Evolutionary conservation across 23 red algal species (phyloP), one percentile per base, ranked within the genome.

Genomic region (Gracilaria gracilis): DNA sequence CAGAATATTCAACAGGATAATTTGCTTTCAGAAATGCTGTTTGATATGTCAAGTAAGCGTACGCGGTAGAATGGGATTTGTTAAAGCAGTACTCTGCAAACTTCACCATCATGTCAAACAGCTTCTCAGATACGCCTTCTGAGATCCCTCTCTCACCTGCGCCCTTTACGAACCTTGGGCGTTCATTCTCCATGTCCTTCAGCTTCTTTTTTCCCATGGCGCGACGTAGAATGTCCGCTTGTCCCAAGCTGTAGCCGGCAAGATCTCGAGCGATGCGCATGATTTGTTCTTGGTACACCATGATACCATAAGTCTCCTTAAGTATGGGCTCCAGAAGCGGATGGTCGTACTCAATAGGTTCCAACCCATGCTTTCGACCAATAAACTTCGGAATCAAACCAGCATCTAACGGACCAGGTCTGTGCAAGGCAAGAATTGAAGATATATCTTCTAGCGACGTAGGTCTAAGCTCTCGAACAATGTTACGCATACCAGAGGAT

Each of bases 41-140:
- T 73, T 98, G 97, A 73, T 93, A 96, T 4, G 97, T 98, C 57
- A 98, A 75, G 31, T 88, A 93, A 0, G 97, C 93, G 61, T 98
- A 98, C 36, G 93, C 89, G 15, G 83, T 98, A 40, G 97, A 98
- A 74, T 98, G 97, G 12, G 88, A 93, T 82, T 98, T 98, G 93
- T 98, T 98, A 75, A 98, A 98, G 78, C 97, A 98, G 71, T 98
- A 98, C 48, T 98, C 97, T 21, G 97, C 97, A 91, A 95, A 98
- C 47, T 84, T 85, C 24, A 86, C 57, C 97, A 98, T 98, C 70
- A 84, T 59, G 16, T 96, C 97, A 74, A 95, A 98, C 14, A 95
- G 75, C 20, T 85, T 54, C 48, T 55, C 79, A 8, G 93, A 93
- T 32, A 93, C 46, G 11, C 55, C 64, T 21, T 92, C 61, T 16